These are phyloP conservation scores for Argentina anserina DNA, from an alignment of 306 rosid genomes.

Conservation along the genomic window DNA sequence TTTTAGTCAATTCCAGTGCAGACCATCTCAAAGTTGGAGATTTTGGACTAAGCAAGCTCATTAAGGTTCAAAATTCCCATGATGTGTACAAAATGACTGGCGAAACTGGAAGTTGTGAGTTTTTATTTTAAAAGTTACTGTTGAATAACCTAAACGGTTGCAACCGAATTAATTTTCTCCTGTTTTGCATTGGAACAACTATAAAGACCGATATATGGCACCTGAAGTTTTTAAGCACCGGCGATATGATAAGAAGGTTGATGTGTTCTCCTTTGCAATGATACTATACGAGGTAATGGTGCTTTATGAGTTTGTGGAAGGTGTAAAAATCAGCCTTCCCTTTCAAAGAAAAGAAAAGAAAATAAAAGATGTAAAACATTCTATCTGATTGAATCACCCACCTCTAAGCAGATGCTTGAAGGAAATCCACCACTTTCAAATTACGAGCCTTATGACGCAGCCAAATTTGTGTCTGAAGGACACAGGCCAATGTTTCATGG, in stretches of 20 bases:
- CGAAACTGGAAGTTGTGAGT: slow-evolving; percentile 99
- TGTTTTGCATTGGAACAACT: slow-evolving; percentile 28
- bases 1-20: slow-evolving; percentile 86
- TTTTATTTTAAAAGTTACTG: slow-evolving; percentile 22
- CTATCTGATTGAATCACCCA: slow-evolving; percentile 21
- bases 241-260: slow-evolving; percentile 88
- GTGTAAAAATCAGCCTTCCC: neutral
- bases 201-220: slow-evolving; percentile 90
- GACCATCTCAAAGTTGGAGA: slow-evolving; percentile 98
- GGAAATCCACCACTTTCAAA: slow-evolving; percentile 79
- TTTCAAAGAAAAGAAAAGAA: neutral
- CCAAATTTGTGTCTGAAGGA: slow-evolving; percentile 82
- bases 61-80: slow-evolving; percentile 77
- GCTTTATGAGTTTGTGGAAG: slow-evolving; percentile 6
- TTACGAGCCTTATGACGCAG: slow-evolving; percentile 86
- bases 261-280: slow-evolving; percentile 93
- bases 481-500: slow-evolving; percentile 66
- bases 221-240: slow-evolving; percentile 93
- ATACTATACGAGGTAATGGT: slow-evolving; percentile 82
- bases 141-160: slow-evolving; percentile 6
- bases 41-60: slow-evolving; percentile 97
- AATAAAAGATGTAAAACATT: neutral
- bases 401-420: slow-evolving; percentile 78
- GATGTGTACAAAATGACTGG: slow-evolving; percentile 99
- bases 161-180: neutral